These are phyloP conservation scores for Fonsecaea multimorphosa DNA, from an alignment of 2,329 filamentous ascomycete genomes.

Conservation along the genomic window DNA sequence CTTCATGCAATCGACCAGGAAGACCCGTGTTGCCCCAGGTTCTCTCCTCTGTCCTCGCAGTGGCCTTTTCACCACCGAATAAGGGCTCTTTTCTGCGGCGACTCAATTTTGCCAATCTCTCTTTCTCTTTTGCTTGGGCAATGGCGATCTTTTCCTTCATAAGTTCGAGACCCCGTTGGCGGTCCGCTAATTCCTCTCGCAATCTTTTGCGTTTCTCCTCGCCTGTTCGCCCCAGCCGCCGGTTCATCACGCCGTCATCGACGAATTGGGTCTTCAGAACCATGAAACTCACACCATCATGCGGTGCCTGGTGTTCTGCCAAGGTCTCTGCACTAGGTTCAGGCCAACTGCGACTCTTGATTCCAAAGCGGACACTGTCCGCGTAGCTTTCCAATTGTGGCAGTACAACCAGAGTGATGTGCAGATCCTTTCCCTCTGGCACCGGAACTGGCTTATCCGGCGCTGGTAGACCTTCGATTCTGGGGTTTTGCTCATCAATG, in stretches of 20 bases:
- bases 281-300: slow-evolving; percentile 90
- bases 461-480: slow-evolving; percentile 55
- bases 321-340: slow-evolving; percentile 23
- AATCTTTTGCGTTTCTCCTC: slow-evolving; percentile 58
- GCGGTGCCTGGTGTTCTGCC: slow-evolving; percentile 61
- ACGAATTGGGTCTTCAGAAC: slow-evolving; percentile 84
- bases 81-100: slow-evolving; percentile 2
- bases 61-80: not conserved
- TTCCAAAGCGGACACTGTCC: slow-evolving; percentile 75
- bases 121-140: slow-evolving; percentile 6
- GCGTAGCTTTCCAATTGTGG: slow-evolving; percentile 79
- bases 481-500: slow-evolving; percentile 55
- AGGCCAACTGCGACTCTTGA: slow-evolving; percentile 78
- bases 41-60: not conserved
- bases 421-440: slow-evolving; percentile 74
- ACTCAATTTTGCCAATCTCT: slow-evolving; percentile 15
- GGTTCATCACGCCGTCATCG: slow-evolving; percentile 65
- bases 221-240: slow-evolving; percentile 54
- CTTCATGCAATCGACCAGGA: not conserved
- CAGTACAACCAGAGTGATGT: slow-evolving; percentile 84
- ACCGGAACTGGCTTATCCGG: slow-evolving; percentile 55
- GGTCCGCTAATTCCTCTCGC: slow-evolving; percentile 45
- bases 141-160: slow-evolving; percentile 31
- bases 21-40: not conserved
- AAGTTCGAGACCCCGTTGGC: slow-evolving; percentile 31